Percentiles rank a stretch among this genome's conserved stretches.
Evolutionary conservation across 805 yeast genomes (phyloP).

Genomic region (Starmerella sp.): DNA sequence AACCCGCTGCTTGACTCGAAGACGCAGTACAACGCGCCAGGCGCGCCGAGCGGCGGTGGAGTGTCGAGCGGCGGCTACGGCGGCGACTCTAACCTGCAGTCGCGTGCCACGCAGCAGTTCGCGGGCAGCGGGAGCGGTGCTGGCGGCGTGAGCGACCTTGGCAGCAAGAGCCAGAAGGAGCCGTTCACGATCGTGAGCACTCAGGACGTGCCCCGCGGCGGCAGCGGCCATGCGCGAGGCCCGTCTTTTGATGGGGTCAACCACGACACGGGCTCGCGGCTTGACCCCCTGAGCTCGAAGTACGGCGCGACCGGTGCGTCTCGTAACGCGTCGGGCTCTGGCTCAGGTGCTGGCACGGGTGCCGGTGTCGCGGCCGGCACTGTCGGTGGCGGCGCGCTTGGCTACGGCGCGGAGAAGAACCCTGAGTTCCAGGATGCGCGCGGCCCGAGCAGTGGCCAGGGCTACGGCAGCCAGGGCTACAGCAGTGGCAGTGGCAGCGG

Average conservation of each 20-base stretch:
- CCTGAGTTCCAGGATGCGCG: not conserved
- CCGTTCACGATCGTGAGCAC: not conserved
- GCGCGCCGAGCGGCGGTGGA: not conserved
- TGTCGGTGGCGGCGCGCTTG: not conserved
- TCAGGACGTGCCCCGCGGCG: not conserved
- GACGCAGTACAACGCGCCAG: slow-evolving; percentile 5
- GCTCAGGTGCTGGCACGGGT: not conserved
- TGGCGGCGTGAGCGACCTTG: slow-evolving; percentile 7
- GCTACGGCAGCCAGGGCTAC: not conserved
- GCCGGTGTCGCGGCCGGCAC: not conserved
- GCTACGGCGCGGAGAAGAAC: not conserved
- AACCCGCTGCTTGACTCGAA: slow-evolving; percentile 5
- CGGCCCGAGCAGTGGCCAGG: not conserved
- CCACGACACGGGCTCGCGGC: slow-evolving; percentile 12
- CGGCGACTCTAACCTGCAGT: not conserved
- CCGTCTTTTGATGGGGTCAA: slow-evolving; percentile 7
- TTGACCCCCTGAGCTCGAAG: slow-evolving; percentile 15
- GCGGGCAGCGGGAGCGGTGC: not conserved
- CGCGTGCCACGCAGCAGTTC: not conserved
- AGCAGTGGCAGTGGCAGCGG: not conserved
- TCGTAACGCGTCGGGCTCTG: not conserved
- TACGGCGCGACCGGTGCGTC: slow-evolving; percentile 1
- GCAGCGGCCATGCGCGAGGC: slow-evolving; percentile 5
- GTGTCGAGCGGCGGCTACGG: too few relatives aligned
- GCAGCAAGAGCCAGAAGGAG: slow-evolving; percentile 7